Base-by-base conservation (phyloP, 768 basidiomycete species). In the Astraeus odoratus region DNA sequence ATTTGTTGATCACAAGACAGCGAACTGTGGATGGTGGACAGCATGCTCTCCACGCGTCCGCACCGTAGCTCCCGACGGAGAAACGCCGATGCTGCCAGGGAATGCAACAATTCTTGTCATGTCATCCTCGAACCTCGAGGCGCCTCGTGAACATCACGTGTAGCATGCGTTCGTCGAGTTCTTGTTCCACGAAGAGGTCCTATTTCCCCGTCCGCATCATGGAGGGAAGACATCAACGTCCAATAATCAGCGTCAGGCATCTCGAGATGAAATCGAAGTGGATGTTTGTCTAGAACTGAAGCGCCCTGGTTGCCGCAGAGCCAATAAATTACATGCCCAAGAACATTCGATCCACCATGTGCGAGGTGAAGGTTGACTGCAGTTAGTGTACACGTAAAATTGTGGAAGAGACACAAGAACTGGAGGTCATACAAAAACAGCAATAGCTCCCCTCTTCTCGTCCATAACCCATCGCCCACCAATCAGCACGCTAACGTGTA, bases 391-490 rank as follows among this genome's bases (percentile, higher is more conserved):
- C 47, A 52, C 48, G 57, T 50, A 52, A 58, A 45, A n/a, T 22
- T 45, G 49, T 47, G 50, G 23, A 33, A 44, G 27, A 27, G 51
- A 48, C 41, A 38, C 36, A 18, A 22, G 22, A 20, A 9, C 13
- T 7, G 15, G 36, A 42, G 29, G 22, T 71, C 57, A 73, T 25
- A 68, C 68, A 41, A 65, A 73, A 39, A 74, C 51, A 18, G 62
- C 56, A 43, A 73, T 58, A 9, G 63, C 65, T 19, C 70, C 69
- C 41, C 59, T 55, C 33, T 68, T 68, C 40, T 70, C 71, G 51
- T 83, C 81, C 56, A 73, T 75, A 29, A 63, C 68, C 83, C 84
- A 88, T 45, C 64, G 67, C 3, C 80, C 81, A 33, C 70, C 71
- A 9, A 81, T 54, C 48, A 74, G 70, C 26, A 82, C 70, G 50